A percentile compares a stretch with the other conserved stretches of the same genome.
Conservation (phyloP, 1,284 basidiomycete species). For the Pisolithus thermaeus region DNA sequence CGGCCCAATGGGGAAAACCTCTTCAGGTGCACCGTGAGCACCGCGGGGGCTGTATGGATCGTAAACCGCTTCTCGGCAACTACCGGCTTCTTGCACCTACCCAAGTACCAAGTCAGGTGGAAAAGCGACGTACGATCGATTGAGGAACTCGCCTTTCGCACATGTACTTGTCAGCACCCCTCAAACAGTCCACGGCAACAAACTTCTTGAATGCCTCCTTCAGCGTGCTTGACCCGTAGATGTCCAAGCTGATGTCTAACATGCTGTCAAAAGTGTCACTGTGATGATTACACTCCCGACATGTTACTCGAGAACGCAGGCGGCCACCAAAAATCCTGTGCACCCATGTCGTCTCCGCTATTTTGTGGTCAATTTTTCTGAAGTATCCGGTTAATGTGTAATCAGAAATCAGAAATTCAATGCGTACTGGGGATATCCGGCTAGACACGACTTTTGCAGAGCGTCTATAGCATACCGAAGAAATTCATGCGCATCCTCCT, state of each 20-base stretch:
- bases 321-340: constrained; percentile 92
- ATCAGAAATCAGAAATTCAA: constrained; percentile 1
- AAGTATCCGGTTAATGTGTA: constrained; percentile 7
- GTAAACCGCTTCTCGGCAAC: constrained; percentile 86
- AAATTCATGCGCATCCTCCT: constrained; percentile 99
- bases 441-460: constrained; percentile 80
- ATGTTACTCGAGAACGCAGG: constrained; percentile 91
- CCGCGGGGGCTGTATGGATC: constrained; percentile 80
- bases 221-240: constrained; percentile 60
- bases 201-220: constrained; percentile 81
- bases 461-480: constrained; percentile 92
- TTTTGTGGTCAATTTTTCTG: constrained; percentile 74
- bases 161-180: constrained; percentile 94
- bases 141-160: constrained; percentile 84
- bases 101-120: constrained; percentile 3
- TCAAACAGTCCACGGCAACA: constrained; percentile 76
- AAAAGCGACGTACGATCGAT: constrained; percentile 1
- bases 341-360: constrained; percentile 91
- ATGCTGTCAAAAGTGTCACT: constrained; percentile 97
- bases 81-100: constrained; percentile 86
- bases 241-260: constrained; percentile 89
- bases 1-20: constrained; percentile 88
- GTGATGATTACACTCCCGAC: constrained; percentile 76
- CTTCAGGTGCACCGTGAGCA: constrained; percentile 97
- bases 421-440: constrained; percentile 65